Evolutionary conservation across 2,329 filamentous ascomycete species (phyloP).

Genomic region (Hypoxylon sp.): DNA sequence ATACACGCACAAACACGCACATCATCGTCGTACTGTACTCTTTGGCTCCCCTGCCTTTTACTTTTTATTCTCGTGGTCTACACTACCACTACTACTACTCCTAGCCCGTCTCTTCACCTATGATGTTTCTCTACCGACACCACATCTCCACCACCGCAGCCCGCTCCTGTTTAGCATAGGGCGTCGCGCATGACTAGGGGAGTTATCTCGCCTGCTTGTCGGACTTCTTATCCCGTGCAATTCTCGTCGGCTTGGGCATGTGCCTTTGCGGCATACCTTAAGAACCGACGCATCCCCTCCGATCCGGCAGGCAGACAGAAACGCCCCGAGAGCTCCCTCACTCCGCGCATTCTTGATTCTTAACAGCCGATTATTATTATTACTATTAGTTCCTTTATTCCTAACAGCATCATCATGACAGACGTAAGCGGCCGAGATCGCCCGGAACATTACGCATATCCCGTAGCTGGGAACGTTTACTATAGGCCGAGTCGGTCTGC

Average conservation of each 20-base stretch:
- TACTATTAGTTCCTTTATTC: constrained; percentile 33
- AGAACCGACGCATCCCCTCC: constrained; percentile 9
- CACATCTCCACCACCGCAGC: constrained; percentile 22
- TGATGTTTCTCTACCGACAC: constrained; percentile 25
- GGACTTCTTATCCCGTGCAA: constrained; percentile 24
- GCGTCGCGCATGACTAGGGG: constrained; percentile 34
- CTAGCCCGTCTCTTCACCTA: constrained; percentile 25
- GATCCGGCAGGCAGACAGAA: constrained; percentile 24
- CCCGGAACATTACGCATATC: constrained; percentile 41
- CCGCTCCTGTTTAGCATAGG: constrained; percentile 25
- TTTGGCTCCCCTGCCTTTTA: constrained; percentile 20
- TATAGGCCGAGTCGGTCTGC: constrained; percentile 47
- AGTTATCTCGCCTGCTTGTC: constrained; percentile 18
- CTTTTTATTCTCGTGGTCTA: constrained; percentile 14
- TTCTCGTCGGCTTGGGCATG: constrained; percentile 27
- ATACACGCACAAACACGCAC: neutral
- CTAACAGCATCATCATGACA: constrained; percentile 51
- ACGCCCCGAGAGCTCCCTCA: constrained; percentile 18
- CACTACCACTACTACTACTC: constrained; percentile 18
- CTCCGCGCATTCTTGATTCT: constrained; percentile 28
- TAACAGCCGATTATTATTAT: constrained; percentile 21
- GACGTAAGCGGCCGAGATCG: constrained; percentile 41
- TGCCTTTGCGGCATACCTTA: constrained; percentile 24
- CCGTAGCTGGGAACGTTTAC: constrained; percentile 47
- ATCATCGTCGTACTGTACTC: constrained; percentile 28